Percentiles rank a stretch among this genome's conserved stretches.
Evolutionary conservation across 2,329 filamentous ascomycete species (phyloP).

Genomic region (Aurifilum marmelostoma): DNA sequence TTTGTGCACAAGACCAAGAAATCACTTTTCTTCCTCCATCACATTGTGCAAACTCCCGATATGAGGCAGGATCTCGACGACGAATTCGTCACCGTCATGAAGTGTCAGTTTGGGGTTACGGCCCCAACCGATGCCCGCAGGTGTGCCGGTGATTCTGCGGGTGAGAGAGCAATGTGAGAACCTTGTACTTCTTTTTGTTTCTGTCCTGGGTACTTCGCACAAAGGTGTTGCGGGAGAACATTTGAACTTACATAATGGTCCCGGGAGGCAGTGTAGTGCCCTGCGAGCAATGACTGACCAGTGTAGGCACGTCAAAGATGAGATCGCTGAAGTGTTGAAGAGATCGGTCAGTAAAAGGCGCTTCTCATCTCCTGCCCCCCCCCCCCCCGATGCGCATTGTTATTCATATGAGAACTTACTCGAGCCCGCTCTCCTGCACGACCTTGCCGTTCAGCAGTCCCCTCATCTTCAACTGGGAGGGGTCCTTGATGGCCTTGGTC

Average conservation of each 20-base stretch:
- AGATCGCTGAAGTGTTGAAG: slow-evolving; percentile 47
- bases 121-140: slow-evolving; percentile 46
- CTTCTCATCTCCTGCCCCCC: too few relatives aligned
- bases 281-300: slow-evolving; percentile 48
- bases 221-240: neutral
- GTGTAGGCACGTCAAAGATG: slow-evolving; percentile 54
- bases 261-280: slow-evolving; percentile 47
- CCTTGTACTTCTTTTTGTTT: neutral
- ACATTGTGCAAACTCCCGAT: slow-evolving; percentile 48
- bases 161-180: neutral
- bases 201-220: too few relatives aligned
- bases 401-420: slow-evolving; percentile 25
- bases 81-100: slow-evolving; percentile 45
- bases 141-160: slow-evolving; percentile 44
- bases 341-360: neutral
- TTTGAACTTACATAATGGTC: slow-evolving; percentile 40
- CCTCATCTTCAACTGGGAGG: slow-evolving; percentile 44
- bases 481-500: slow-evolving; percentile 45
- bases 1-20: neutral
- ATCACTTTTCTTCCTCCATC: slow-evolving; percentile 42
- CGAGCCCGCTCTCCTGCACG: slow-evolving; percentile 47
- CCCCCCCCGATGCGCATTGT: neutral
- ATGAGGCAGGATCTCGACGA: slow-evolving; percentile 47
- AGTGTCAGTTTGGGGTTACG: slow-evolving; percentile 44
- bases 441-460: slow-evolving; percentile 55